Base-by-base conservation (phyloP, 1,284 basidiomycete genomes). In the Fomitopsis schrenkii region DNA sequence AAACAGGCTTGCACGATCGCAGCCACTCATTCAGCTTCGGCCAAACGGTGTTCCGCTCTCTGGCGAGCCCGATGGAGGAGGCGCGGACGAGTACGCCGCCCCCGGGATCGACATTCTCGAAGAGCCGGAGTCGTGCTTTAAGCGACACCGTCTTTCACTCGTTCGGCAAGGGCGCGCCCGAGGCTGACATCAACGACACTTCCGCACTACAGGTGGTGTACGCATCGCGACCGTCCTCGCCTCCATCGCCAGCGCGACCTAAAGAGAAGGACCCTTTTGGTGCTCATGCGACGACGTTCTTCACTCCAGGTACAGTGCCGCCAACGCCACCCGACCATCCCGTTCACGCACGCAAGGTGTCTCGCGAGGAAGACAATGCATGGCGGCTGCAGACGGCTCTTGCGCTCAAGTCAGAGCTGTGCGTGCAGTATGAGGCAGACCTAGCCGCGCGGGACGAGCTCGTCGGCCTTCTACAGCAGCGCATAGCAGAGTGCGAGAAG, bases 361-460 rank as follows among this genome's bases (percentile, higher is more conserved):
- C 88, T 1, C 83, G 83, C 61, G 88, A 90, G 61, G 86, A 90
- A 58, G 84, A 80, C 66, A 70, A 88, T 44, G 88, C 91, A 30
- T 84, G 83, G 70, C 87, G 84, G 1, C 75, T 93, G 42, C 86
- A 88, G 66, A 86, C 89, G 0, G 87, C 91, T 66, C 77, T 91
- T 44, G 80, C 86, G 6, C 70, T 91, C 10, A 86, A 89, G 70
- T 83, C 81, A 22, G 89, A 91, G 68, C 67, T 93, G 5, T 87
- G 84, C 60, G 78, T 80, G 1, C 91, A 93, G 70, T 91, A 86
- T 67, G 88, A 91, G 72, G 76, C 84, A 41, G 90, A 93, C 70
- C 75, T 93, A 2, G 75, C 79, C 5, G 86, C 89, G 1, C 82
- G 87, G 22, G 89, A 91, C 65, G 87, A 90, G 71, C 72, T 89